A percentile compares a stretch with the other conserved stretches of the same genome.
phyloP scores from a whole-genome alignment of 192 early-diverging fungal genomes.

The Spizellomyces sp. region DNA sequence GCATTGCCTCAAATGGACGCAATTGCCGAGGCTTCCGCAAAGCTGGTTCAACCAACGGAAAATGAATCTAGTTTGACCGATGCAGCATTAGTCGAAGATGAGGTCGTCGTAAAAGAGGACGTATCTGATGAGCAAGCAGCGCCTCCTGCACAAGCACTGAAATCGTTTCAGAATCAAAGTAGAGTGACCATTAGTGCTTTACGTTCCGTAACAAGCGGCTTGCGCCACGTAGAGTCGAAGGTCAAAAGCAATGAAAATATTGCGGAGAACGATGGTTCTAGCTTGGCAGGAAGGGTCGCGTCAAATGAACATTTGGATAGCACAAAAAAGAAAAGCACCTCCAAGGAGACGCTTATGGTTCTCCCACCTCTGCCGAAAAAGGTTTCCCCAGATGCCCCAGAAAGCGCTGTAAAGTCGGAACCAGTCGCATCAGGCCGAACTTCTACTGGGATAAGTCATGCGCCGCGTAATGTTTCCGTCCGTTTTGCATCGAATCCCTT shows the following conservation, averaged over 20 bases:
- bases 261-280: too few species aligned
- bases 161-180: constrained; percentile 7
- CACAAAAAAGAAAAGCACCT: too few species aligned
- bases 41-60: constrained; percentile 7
- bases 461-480: constrained; percentile 13
- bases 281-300: too few species aligned
- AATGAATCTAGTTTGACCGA: neutral
- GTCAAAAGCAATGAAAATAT: too few species aligned
- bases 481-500: constrained; percentile 41
- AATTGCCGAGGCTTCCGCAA: constrained; percentile 21
- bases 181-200: too few species aligned
- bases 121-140: constrained; percentile 22
- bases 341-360: too few species aligned
- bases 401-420: neutral
- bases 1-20: constrained; percentile 17
- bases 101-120: constrained; percentile 27
- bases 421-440: constrained; percentile 13
- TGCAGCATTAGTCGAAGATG: constrained; percentile 9
- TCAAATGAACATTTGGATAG: too few species aligned
- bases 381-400: neutral
- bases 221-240: too few species aligned
- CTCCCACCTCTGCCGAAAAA: constrained; percentile 16
- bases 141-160: constrained; percentile 18
- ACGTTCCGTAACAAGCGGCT: too few species aligned
- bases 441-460: neutral